Evolutionary conservation across 805 yeast species (phyloP), one percentile per base, ranked within the genome.

Genomic region (Cephaloascus albidus): DNA sequence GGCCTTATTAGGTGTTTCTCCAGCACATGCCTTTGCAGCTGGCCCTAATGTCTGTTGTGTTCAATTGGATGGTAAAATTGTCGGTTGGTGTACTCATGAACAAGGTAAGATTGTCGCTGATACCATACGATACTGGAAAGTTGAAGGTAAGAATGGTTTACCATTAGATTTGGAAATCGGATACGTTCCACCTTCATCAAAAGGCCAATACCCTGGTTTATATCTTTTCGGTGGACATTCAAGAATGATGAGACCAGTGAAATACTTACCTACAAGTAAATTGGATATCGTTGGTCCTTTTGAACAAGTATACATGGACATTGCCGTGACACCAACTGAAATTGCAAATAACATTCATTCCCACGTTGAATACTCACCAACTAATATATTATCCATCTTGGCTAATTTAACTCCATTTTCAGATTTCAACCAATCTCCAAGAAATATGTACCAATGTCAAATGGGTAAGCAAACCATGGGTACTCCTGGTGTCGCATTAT

Each of bases 401-500:
- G 98, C 97, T 47, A 93, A 93, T 64, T 73, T 93, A 70, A 93
- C 98, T 2, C 98, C 98, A 49, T 93, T 87, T 60, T 89, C 97
- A 2, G 98, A 93, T 62, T 93, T 93, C 70, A 93, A 93, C 64
- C 98, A 93, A 70, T 89, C 97, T 20, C 98, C 98, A 55, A 85
- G 98, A 78, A 93, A 93, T 61, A 93, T 93, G 97, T 93, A 93
- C 62, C 98, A 93, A 70, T 93, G 98, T 68, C 98, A 93, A 74
- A 93, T 93, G 98, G 97, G 97, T 78, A 93, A 93, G 68, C 98
- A 93, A 70, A 90, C 98, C 17, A 93, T 93, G 98, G 98, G 98
- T 64, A 93, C 98, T 3, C 98, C 98, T 6, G 97, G 97, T 66
- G 96, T 93, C 46, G 97, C 95, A 0, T 69, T 90, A 40, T 76